Evolutionary conservation across 148 eudicot genomes (phyloP).

Genomic region (Fallopia convolvulus): DNA sequence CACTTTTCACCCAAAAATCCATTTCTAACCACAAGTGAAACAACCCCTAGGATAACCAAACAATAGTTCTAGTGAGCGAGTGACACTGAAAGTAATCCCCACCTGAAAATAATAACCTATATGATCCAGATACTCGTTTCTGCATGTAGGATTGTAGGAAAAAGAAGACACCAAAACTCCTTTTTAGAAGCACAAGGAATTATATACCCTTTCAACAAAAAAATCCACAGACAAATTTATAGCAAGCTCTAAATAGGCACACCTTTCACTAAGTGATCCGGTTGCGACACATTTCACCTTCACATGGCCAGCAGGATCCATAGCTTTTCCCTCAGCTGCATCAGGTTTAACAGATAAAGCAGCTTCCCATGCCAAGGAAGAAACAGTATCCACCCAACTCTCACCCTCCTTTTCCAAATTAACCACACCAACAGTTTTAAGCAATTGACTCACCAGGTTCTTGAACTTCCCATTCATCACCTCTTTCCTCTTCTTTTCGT

Average conservation of each 20-base stretch:
- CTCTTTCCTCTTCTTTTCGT: constrained; percentile 45
- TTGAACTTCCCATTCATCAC: constrained; percentile 81
- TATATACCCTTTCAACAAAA: neutral
- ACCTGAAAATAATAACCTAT: neutral
- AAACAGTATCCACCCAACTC: constrained; percentile 76
- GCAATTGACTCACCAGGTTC: constrained; percentile 62
- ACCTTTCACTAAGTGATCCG: constrained; percentile 72
- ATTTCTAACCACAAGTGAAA: too few species aligned
- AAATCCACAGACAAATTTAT: neutral
- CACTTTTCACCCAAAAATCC: too few species aligned
- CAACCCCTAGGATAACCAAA: neutral
- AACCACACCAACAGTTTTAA: constrained; percentile 47
- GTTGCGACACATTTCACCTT: constrained; percentile 86
- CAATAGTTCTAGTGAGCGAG: neutral
- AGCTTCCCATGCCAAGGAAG: constrained; percentile 81
- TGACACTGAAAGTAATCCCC: neutral
- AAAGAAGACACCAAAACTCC: neutral
- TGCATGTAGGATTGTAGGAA: neutral
- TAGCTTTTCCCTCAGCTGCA: constrained; percentile 54
- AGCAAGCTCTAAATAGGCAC: neutral
- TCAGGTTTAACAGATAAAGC: constrained; percentile 74
- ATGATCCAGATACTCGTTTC: neutral
- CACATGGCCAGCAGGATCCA: constrained; percentile 90
- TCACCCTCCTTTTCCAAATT: constrained; percentile 30
- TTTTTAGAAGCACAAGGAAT: neutral